Evolutionary conservation across 164 flowering plant genomes (phyloP), one percentile per base, ranked within the genome.

Genomic region (Cinnamomum chago): DNA sequence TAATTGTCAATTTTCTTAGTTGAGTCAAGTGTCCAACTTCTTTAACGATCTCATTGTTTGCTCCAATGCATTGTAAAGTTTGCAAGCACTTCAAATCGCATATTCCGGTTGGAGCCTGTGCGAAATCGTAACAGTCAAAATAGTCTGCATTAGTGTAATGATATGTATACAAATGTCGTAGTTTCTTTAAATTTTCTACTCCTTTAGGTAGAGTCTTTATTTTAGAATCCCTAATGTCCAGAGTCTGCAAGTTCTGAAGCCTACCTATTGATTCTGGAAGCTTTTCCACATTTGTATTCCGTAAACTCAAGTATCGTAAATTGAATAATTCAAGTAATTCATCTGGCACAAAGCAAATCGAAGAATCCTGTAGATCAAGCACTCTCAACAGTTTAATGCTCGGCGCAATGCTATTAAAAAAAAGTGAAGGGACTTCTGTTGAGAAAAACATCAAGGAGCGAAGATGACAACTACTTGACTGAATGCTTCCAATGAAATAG

Each of bases 251-350:
- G 47, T 66, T 66, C 11, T 17, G 47, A 15, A 66, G 47, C 69
- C 20, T 66, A 3, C 47, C 69, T 67, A 67, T 25, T 28, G 40
- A 67, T 67, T 67, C 15, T 28, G 69, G 69, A 5, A 67, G 69
- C 9, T 0, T 13, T 20, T 30, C 17, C 15, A 67, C 69, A 28
- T 33, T 67, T 25, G 69, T 67, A 28, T 30, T 14, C 69, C 69
- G 15, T 14, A 67, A 67, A 30, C 30, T 67, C 35, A 67, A 30
- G 9, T 66, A 66, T 20, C 40, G 47, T 27, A 66, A 18, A 66
- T 66, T 66, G 50, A 66, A 27, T 18, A 66, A 30, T 33, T 15
- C 35, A 5, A 30, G 7, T 35, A 67, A 28, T 67, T 30, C 69
- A 67, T 67, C 47, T 7, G 69, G 50, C 9, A 67, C 7, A 14